A percentile compares a stretch with the other conserved stretches of the same genome.
Evolutionary conservation across 768 basidiomycete species (phyloP).

Genomic region (Lactarius trivialis): DNA sequence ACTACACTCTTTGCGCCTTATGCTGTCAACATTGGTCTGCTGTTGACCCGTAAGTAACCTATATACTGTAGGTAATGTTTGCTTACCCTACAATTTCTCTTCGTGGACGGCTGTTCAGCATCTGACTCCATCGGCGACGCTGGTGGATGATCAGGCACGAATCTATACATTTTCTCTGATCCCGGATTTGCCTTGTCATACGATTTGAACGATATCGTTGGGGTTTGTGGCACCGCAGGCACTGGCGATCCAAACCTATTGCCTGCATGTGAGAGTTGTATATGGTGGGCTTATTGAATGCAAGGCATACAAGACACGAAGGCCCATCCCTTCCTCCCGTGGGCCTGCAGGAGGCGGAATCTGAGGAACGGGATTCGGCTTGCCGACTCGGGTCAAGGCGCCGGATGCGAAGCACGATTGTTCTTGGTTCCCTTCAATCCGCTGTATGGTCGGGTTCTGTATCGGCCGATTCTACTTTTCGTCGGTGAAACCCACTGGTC

Average conservation of each 20-base stretch:
- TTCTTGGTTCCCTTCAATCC: slow-evolving; percentile 6
- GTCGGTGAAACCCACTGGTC: neutral
- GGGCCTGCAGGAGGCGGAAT: neutral
- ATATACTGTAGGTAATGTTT: neutral
- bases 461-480: neutral
- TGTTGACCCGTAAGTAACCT: neutral
- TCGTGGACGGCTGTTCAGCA: neutral
- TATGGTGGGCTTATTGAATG: neutral
- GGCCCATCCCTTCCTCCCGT: neutral
- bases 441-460: neutral
- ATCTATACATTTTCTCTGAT: neutral
- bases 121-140: neutral
- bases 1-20: neutral
- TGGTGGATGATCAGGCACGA: neutral
- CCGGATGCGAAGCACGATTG: slow-evolving; percentile 7
- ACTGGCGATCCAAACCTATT: slow-evolving; percentile 32
- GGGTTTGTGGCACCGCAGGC: slow-evolving; percentile 32
- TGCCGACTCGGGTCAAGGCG: neutral
- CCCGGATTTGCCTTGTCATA: slow-evolving; percentile 35
- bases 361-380: neutral
- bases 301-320: slow-evolving; percentile 1
- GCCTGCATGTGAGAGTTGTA: slow-evolving; percentile 38
- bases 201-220: slow-evolving; percentile 46
- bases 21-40: neutral
- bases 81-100: neutral